Evolutionary conservation across 2,329 filamentous ascomycete species (phyloP).

Genomic region (Mycosphaerelloides madeirae): DNA sequence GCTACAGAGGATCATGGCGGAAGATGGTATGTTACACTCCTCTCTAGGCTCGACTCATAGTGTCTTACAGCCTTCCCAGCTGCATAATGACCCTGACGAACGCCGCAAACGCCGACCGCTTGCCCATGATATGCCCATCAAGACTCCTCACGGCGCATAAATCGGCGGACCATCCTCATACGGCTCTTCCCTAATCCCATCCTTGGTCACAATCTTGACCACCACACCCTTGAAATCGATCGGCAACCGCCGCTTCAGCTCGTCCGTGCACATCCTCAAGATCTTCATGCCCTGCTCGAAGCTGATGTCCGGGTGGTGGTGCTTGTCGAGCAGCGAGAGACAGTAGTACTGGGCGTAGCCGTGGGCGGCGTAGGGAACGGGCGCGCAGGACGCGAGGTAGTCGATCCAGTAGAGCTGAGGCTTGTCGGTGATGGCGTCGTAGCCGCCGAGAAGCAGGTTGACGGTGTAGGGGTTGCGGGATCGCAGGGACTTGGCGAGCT

Average conservation of each 20-base stretch:
- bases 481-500: slow-evolving; percentile 84
- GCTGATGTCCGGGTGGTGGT: slow-evolving; percentile 91
- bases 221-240: slow-evolving; percentile 93
- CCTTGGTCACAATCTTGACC: slow-evolving; percentile 92
- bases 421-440: slow-evolving; percentile 76
- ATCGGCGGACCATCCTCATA: slow-evolving; percentile 61
- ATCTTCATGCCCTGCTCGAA: slow-evolving; percentile 89
- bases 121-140: neutral
- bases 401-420: slow-evolving; percentile 27
- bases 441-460: slow-evolving; percentile 89
- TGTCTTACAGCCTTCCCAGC: slow-evolving; percentile 5
- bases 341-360: slow-evolving; percentile 99
- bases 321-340: slow-evolving; percentile 94
- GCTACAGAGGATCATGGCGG: no score
- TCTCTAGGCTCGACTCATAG: neutral
- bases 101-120: slow-evolving; percentile 22
- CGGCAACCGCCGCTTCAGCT: slow-evolving; percentile 92
- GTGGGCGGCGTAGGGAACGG: slow-evolving; percentile 91
- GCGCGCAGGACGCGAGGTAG: slow-evolving; percentile 33
- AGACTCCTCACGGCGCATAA: slow-evolving; percentile 25
- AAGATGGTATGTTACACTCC: slow-evolving; percentile 6
- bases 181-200: slow-evolving; percentile 79
- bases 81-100: slow-evolving; percentile 7
- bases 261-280: slow-evolving; percentile 89
- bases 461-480: slow-evolving; percentile 94